Base-by-base conservation (phyloP, 1,284 basidiomycete genomes). In the Ustanciosporium gigantosporum region DNA sequence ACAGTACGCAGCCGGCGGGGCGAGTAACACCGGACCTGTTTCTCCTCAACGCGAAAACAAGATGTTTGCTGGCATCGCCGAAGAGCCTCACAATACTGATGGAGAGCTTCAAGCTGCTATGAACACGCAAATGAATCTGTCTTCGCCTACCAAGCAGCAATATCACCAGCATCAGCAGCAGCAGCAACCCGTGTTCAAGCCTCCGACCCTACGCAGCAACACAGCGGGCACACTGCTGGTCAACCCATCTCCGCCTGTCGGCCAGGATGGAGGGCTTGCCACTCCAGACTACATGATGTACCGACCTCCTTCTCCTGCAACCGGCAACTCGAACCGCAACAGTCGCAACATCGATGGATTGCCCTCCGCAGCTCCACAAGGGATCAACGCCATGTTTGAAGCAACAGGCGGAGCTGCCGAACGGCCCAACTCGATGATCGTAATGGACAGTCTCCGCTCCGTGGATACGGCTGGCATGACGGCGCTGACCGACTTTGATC, bases 331-430 rank as follows among this genome's bases (percentile, higher is more conserved):
- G 15, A 51, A 62, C 39, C 59, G 52, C 45, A 53, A 58, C 40
- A 66, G 57, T 39, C 66, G 66, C 41, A 57, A 68, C 36, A 71
- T 71, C 39, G 68, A 72, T 22, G 65, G 68, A n/a, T 46, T 70
- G 21, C 68, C 69, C 11, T 46, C 53, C 8, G 59, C 47, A 13
- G 36, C 48, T 11, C 49, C 48, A 16, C 36, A 60, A 17, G 46
- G 41, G 17, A 67, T 70, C 50, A 56, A 51, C 29, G 65, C 65
- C 20, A 49, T 72, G 42, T 72, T 72, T 32, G 65, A 70, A 17
- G 6, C 23, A 1, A 19, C 24, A 5, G 40, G 23, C 21, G 41
- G n/a, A 17, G 20, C 36, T 7, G 23, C 37, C 9, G 66, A 65
- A 11, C 53, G 68, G 8, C 69, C 60, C 15, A 51, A 51, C 36